A percentile compares a stretch with the other conserved stretches of the same genome.
Evolutionary conservation across 2,329 filamentous ascomycete genomes (phyloP).

Genomic region (Ophiostoma australiae): DNA sequence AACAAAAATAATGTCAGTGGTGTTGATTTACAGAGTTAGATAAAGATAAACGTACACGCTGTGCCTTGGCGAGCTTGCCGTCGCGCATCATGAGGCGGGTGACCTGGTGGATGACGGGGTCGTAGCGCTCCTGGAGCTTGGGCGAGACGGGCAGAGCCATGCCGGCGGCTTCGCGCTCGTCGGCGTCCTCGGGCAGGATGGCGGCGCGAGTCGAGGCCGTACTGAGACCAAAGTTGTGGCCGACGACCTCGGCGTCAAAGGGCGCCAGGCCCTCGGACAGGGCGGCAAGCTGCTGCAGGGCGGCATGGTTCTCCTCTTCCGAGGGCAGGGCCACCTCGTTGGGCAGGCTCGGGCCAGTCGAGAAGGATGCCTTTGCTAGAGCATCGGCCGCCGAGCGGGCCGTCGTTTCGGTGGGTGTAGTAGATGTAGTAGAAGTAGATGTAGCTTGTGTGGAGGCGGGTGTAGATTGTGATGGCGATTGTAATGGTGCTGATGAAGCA

Average conservation of each 20-base stretch:
- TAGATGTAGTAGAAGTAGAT: background rate
- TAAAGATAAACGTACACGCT: constrained; percentile 58
- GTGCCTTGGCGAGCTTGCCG: constrained; percentile 85
- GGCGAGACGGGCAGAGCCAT: constrained; percentile 56
- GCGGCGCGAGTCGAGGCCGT: constrained; percentile 31
- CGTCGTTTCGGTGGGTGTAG: background rate
- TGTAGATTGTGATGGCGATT: background rate
- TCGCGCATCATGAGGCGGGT: constrained; percentile 88
- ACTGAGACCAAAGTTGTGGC: constrained; percentile 76
- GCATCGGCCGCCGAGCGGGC: background rate
- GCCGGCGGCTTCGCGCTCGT: background rate
- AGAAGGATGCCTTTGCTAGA: background rate
- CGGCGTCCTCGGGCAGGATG: constrained; percentile 4
- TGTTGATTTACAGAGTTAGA: background rate
- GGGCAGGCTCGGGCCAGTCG: background rate
- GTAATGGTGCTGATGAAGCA: background rate
- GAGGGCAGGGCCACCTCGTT: background rate
- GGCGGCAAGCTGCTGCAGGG: constrained; percentile 37
- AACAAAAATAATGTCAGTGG: no score
- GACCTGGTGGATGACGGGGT: constrained; percentile 78
- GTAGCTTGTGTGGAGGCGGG: background rate
- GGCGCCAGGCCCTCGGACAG: constrained; percentile 35
- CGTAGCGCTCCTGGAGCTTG: constrained; percentile 75
- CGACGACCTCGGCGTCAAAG: constrained; percentile 38
- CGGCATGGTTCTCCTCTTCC: constrained; percentile 39